These are phyloP conservation scores for Candida orba DNA, from an alignment of 805 yeast species.

Conservation along the genomic window DNA sequence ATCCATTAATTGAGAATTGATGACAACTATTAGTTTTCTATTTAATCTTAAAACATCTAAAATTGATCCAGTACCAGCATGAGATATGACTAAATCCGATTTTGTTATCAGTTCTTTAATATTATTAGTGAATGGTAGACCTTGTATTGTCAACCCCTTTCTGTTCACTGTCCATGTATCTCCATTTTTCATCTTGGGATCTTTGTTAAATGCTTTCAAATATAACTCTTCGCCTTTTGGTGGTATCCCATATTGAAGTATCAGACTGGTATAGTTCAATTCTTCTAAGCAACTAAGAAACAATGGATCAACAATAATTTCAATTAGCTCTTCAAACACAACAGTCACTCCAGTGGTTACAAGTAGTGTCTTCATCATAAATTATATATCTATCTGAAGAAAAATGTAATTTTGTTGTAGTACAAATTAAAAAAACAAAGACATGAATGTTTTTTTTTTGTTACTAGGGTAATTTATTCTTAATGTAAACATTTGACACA, in stretches of 20 bases:
- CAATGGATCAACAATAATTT: constrained; percentile 28
- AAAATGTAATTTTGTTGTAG: too few relatives aligned
- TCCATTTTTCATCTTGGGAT: background rate
- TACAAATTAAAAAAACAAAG: too few relatives aligned
- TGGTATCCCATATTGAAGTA: constrained; percentile 56
- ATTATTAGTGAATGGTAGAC: constrained; percentile 40
- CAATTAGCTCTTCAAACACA: constrained; percentile 58
- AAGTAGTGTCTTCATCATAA: constrained; percentile 26
- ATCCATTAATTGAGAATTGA: constrained; percentile 70
- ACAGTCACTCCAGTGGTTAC: constrained; percentile 92
- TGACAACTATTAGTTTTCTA: constrained; percentile 60
- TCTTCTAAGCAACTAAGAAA: constrained; percentile 32
- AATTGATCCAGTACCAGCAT: constrained; percentile 91
- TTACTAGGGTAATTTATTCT: too few relatives aligned
- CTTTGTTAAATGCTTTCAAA: constrained; percentile 1
- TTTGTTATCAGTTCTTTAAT: constrained; percentile 34
- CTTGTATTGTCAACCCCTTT: constrained; percentile 28
- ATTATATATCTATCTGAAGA: too few relatives aligned
- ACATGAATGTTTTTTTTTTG: too few relatives aligned
- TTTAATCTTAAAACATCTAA: constrained; percentile 58
- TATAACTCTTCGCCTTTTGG: constrained; percentile 19
- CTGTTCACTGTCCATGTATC: constrained; percentile 1
- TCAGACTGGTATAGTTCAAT: constrained; percentile 33
- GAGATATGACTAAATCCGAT: constrained; percentile 67
- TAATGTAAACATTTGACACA: too few relatives aligned